Evolutionary conservation across 805 yeast genomes (phyloP).

Genomic region (Candida cerambycidarum): DNA sequence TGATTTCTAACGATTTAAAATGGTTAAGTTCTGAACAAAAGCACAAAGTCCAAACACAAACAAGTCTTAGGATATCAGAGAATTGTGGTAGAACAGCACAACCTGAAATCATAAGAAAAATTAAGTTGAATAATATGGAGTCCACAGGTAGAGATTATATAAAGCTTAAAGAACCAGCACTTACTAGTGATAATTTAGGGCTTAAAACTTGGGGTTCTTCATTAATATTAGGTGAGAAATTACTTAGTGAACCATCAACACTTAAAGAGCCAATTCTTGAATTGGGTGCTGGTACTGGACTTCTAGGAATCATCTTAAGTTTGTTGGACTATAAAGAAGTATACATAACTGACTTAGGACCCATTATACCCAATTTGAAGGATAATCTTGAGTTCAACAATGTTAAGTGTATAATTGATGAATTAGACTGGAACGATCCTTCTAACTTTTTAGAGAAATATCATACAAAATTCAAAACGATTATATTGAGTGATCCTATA

Average conservation of each 20-base stretch:
- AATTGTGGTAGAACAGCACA: conserved; percentile 83
- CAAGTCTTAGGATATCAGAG: conserved; percentile 71
- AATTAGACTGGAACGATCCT: conserved; percentile 80
- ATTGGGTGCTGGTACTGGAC: conserved; percentile 95
- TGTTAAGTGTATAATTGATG: conserved; percentile 14
- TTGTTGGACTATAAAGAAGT: conserved; percentile 47
- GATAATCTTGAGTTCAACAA: conserved; percentile 59
- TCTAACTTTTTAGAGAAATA: conserved; percentile 25
- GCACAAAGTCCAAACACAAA: conserved; percentile 48
- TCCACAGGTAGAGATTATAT: conserved; percentile 25
- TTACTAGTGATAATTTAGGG: conserved; percentile 85
- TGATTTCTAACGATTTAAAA: conserved; percentile 47
- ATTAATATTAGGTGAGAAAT: conserved; percentile 58
- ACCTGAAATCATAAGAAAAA: conserved; percentile 65
- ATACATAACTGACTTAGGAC: conserved; percentile 73
- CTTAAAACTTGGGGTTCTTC: conserved; percentile 97
- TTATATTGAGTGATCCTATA: conserved; percentile 84
- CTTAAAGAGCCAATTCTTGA: conserved; percentile 51
- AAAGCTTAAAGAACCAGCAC: conserved; percentile 71
- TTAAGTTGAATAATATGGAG: conserved; percentile 44
- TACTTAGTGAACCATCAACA: conserved; percentile 31
- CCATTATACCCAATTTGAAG: conserved; percentile 66
- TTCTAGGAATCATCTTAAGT: conserved; percentile 74
- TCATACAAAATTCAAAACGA: conserved; percentile 48
- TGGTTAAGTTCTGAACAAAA: conserved; percentile 44